Conservation (phyloP, 805 yeast genomes). For the Starmerella sp. region DNA sequence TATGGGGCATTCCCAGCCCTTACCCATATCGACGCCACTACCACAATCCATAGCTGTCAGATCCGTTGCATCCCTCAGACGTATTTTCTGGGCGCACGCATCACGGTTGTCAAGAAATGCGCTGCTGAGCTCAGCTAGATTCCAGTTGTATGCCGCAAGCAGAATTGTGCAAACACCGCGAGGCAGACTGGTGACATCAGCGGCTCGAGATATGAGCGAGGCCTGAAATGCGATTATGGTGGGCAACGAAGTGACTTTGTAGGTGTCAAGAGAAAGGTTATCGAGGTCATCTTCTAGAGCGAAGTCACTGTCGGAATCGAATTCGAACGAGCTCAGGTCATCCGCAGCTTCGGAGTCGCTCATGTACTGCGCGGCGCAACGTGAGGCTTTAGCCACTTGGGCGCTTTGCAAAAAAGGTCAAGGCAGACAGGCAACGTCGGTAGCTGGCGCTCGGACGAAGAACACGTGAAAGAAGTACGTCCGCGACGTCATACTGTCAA, state of each 20-base stretch:
- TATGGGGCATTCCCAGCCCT: conserved; percentile 13
- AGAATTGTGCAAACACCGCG: conserved; percentile 1
- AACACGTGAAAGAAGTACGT: background rate
- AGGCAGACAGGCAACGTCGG: background rate
- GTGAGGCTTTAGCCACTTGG: too few relatives aligned
- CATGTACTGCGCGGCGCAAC: background rate
- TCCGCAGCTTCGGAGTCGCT: background rate
- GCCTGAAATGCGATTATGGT: background rate
- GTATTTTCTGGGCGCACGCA: conserved; percentile 3
- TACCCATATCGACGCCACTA: conserved; percentile 8
- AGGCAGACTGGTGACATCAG: conserved; percentile 5
- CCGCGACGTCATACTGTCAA: background rate
- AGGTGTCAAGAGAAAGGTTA: background rate
- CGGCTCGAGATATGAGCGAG: conserved; percentile 1
- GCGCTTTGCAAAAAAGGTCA: too few relatives aligned
- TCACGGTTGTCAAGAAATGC: conserved; percentile 6
- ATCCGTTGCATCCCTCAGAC: background rate
- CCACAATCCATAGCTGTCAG: background rate
- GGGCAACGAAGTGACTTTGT: background rate
- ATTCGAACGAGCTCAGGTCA: background rate
- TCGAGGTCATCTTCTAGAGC: background rate
- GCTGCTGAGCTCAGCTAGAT: conserved; percentile 5
- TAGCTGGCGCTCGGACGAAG: background rate
- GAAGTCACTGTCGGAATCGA: background rate
- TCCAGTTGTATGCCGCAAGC: conserved; percentile 15